Evolutionary conservation across 2,329 filamentous ascomycete species (phyloP).

Genomic region (Shiraia sp.): DNA sequence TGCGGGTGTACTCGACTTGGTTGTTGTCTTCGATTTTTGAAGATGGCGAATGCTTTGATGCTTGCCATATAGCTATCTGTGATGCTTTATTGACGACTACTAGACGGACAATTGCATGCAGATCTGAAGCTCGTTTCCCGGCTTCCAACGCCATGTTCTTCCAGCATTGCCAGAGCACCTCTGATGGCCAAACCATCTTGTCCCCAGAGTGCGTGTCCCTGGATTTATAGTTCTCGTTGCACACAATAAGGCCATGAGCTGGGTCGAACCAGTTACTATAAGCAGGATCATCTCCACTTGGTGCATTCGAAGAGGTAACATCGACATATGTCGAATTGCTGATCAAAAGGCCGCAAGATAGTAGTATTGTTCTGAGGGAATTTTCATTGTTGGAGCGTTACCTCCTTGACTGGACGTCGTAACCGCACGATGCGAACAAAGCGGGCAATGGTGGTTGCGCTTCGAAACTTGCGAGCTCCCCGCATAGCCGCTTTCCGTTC

Average conservation of each 20-base stretch:
- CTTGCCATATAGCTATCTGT: slow-evolving; percentile 2
- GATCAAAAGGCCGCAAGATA: slow-evolving; percentile 5
- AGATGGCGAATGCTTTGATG: slow-evolving; percentile 4
- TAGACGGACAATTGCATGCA: slow-evolving; percentile 4
- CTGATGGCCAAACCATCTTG: slow-evolving; percentile 3
- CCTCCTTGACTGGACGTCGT: slow-evolving; percentile 2
- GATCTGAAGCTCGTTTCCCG: slow-evolving; percentile 2
- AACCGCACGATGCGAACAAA: too few species aligned
- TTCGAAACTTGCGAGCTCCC: too few species aligned
- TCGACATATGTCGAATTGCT: slow-evolving; percentile 6
- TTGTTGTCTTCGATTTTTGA: not conserved
- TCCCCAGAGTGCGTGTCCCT: slow-evolving; percentile 1
- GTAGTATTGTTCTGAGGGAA: slow-evolving; percentile 3
- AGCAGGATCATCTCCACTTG: slow-evolving; percentile 1
- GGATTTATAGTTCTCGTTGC: slow-evolving; percentile 4
- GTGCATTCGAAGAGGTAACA: slow-evolving; percentile 2
- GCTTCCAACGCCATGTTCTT: slow-evolving; percentile 5
- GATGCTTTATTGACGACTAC: slow-evolving; percentile 4
- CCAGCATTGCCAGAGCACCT: slow-evolving; percentile 6
- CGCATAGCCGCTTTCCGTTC: too few species aligned
- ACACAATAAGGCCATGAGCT: slow-evolving; percentile 1
- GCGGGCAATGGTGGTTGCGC: too few species aligned
- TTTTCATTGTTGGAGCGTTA: slow-evolving; percentile 4
- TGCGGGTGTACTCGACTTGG: slow-evolving; percentile 5
- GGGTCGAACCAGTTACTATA: slow-evolving; percentile 4